These are phyloP conservation scores for Thelonectria olida DNA, from an alignment of 2,329 filamentous ascomycete genomes.

Conservation along the genomic window DNA sequence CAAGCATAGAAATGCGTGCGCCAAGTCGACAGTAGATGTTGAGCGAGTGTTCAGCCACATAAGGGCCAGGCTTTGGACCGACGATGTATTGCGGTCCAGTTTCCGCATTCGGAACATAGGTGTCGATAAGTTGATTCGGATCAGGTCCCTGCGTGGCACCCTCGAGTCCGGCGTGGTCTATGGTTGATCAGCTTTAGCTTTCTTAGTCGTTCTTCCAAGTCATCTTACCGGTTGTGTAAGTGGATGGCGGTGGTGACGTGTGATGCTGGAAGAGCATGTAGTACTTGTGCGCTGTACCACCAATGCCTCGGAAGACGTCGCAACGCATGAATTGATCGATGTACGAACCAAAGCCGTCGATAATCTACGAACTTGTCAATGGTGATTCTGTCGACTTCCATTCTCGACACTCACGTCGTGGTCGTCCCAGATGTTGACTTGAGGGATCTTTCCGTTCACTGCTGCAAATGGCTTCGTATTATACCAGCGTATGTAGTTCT, in stretches of 20 bases:
- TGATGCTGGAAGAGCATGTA: conserved; percentile 99
- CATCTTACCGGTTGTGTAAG: conserved; percentile 68
- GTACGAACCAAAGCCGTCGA: conserved; percentile 94
- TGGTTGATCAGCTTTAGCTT: conserved; percentile 18
- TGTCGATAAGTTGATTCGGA: conserved; percentile 75
- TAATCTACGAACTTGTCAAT: conserved; percentile 70
- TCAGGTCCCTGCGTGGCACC: conserved; percentile 65
- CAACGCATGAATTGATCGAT: conserved; percentile 93
- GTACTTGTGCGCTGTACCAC: conserved; percentile 94
- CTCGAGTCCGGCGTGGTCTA: conserved; percentile 39
- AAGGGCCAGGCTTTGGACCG: conserved; percentile 81
- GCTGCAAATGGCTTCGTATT: conserved; percentile 83
- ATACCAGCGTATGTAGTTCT: conserved; percentile 90
- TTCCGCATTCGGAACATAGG: conserved; percentile 70
- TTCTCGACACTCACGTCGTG: conserved; percentile 70
- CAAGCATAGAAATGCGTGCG: conserved; percentile 83
- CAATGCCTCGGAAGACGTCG: conserved; percentile 90
- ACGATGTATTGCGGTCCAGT: conserved; percentile 80
- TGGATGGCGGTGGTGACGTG: conserved; percentile 82
- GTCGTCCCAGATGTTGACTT: conserved; percentile 98
- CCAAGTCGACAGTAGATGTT: conserved; percentile 89
- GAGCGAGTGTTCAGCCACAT: conserved; percentile 87
- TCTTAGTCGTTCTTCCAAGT: neutral
- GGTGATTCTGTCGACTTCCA: neutral
- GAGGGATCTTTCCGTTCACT: conserved; percentile 90